Percentiles rank a stretch among this genome's conserved stretches.
Conservation (phyloP, 2,329 filamentous ascomycete genomes). For the Microdochium bolleyi region DNA sequence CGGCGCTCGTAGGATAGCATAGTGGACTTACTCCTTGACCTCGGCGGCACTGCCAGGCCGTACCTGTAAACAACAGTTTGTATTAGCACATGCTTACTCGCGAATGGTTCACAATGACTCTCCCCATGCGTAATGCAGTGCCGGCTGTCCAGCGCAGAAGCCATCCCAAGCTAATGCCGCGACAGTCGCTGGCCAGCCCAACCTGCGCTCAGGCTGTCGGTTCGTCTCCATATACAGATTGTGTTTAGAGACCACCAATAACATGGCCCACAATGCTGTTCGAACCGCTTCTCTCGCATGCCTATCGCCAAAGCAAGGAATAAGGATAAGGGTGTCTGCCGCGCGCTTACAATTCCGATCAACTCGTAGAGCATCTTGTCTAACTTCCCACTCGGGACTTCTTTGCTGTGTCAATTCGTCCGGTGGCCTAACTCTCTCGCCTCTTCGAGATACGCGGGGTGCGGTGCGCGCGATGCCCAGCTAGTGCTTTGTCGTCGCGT, state of each 20-base stretch:
- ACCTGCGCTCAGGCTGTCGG: no score
- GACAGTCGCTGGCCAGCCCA: no score
- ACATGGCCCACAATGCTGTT: no score
- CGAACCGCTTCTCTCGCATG: no score
- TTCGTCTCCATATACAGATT: no score
- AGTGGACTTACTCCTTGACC: slow-evolving; percentile 77
- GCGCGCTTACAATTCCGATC: slow-evolving; percentile 74
- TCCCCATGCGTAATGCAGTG: not conserved
- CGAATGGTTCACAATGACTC: no score
- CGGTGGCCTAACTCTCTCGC: not conserved
- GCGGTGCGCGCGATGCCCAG: no score
- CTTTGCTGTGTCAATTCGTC: not conserved
- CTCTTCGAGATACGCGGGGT: not conserved
- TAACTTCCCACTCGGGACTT: slow-evolving; percentile 1
- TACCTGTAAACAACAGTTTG: slow-evolving; percentile 49
- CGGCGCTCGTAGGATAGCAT: not conserved
- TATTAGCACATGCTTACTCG: slow-evolving; percentile 1
- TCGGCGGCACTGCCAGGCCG: slow-evolving; percentile 83
- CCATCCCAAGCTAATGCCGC: no score
- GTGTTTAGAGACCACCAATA: no score
- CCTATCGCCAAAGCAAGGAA: no score
- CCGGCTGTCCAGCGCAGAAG: not conserved
- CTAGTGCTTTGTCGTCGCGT: not conserved
- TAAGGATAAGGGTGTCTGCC: no score
- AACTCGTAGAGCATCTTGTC: slow-evolving; percentile 88